Conservation (phyloP, 495 filamentous ascomycete species). For the Daldinia vernicosa region DNA sequence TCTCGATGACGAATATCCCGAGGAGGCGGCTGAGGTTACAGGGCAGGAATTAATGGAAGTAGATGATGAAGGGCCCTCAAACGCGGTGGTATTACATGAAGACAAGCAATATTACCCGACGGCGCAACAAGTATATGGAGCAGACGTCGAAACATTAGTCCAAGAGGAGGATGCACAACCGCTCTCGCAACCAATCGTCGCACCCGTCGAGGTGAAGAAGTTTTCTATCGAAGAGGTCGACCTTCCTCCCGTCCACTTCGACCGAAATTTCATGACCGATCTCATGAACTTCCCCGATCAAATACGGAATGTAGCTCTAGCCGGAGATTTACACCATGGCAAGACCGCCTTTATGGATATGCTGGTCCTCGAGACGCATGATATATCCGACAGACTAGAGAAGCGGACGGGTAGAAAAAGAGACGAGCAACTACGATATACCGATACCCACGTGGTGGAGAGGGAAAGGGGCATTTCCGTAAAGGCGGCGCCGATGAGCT, state of each 20-base stretch:
- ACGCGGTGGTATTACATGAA: conserved; percentile 95
- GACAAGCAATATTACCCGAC: conserved; percentile 99
- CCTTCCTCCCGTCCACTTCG: conserved; percentile 85
- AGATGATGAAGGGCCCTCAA: conserved; percentile 94
- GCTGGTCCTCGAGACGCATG: conserved; percentile 94
- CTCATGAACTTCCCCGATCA: conserved; percentile 96
- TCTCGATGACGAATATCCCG: conserved; percentile 76
- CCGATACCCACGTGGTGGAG: conserved; percentile 88
- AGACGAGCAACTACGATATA: conserved; percentile 94
- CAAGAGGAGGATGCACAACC: conserved; percentile 98
- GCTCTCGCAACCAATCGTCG: conserved; percentile 90
- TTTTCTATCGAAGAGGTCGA: conserved; percentile 92
- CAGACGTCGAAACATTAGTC: conserved; percentile 92
- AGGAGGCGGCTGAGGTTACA: conserved; percentile 66
- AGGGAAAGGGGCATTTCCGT: conserved; percentile 91
- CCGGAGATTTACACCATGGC: conserved; percentile 94
- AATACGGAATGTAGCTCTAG: conserved; percentile 89
- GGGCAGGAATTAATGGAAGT: conserved; percentile 94
- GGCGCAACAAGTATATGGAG: conserved; percentile 92
- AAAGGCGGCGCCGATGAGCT: conserved; percentile 93
- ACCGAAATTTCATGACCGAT: conserved; percentile 90
- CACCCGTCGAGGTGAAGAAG: conserved; percentile 92
- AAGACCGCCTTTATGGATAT: conserved; percentile 99
- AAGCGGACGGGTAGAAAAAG: conserved; percentile 80
- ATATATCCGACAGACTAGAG: conserved; percentile 77